phyloP scores from a whole-genome alignment of 1,284 basidiomycete genomes.

The Boletellus deceptivus region DNA sequence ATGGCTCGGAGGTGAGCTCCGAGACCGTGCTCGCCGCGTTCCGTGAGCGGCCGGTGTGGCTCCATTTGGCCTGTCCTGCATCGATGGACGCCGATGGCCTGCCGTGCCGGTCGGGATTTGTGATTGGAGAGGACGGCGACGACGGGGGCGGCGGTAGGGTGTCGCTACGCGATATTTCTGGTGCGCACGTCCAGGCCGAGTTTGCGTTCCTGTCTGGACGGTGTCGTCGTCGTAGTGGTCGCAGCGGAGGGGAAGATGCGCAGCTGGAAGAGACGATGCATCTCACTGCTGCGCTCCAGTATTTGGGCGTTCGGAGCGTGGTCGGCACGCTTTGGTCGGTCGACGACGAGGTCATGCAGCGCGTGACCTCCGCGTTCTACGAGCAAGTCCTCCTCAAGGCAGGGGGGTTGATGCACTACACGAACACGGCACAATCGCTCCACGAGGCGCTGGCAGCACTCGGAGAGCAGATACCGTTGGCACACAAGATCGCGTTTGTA shows the following conservation, averaged over 20 bases:
- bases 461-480: slow-evolving; percentile 15
- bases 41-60: slow-evolving; percentile 22
- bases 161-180: slow-evolving; percentile 14
- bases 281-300: slow-evolving; percentile 36
- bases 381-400: slow-evolving; percentile 15
- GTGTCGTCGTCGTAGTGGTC: background rate
- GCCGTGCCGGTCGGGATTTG: slow-evolving; percentile 29
- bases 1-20: slow-evolving; percentile 5
- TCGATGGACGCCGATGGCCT: slow-evolving; percentile 1
- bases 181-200: slow-evolving; percentile 9
- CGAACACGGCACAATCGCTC: slow-evolving; percentile 18
- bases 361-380: slow-evolving; percentile 22
- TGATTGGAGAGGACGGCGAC: slow-evolving; percentile 14
- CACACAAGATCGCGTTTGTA: slow-evolving; percentile 27
- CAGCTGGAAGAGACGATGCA: slow-evolving; percentile 35
- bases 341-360: slow-evolving; percentile 15
- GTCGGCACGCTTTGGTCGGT: slow-evolving; percentile 40
- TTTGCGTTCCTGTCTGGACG: slow-evolving; percentile 5
- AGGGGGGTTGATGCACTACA: slow-evolving; percentile 10
- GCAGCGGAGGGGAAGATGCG: background rate
- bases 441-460: slow-evolving; percentile 16
- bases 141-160: slow-evolving; percentile 8
- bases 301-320: slow-evolving; percentile 36
- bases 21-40: slow-evolving; percentile 14
- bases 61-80: slow-evolving; percentile 28